Base-by-base conservation (phyloP, 805 yeast genomes). In the Monosporozyma aerobia region DNA sequence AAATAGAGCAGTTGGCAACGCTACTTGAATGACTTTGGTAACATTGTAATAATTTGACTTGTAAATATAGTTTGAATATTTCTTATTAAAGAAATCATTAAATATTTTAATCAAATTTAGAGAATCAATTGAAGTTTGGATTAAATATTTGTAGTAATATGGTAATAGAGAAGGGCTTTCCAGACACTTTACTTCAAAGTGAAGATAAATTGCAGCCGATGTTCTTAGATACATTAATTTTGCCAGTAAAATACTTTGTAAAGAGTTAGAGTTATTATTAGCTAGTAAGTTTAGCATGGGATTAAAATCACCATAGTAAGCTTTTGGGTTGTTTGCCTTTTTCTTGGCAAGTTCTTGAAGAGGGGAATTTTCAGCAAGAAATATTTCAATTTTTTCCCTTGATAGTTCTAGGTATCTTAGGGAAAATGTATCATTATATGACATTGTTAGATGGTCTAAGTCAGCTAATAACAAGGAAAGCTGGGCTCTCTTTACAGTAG, bases 1-100 rank as follows among this genome's bases (percentile, higher is more conserved):
- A 23, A 63, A 63, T 7, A 65, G 53, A 3, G 63, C 58, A 6
- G 67, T 56, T 10, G 66, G 59, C 37, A 67, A 49, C 8, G 65
- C 60, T 47, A 65, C 51, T 51, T 67, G 69, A 9, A 63, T 56
- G 7, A 59, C 54, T 41, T 64, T 65, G 1, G 64, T 59, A 10
- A 59, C 60, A 27, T 59, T 60, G 48, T 58, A 64, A 37, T 57
- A 54, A 8, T 59, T 59, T 8, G 59, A 52, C 9, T 67, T 60
- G 1, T 57, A 49, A 6, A 59, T 47, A 27, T 51, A 54, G 29
- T 55, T 51, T 13, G 56, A 54, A 37, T 60, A 59, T 8, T 56
- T 61, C 13, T 60, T 65, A 27, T 51, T 53, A 30, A 64, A 63
- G 35, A 59, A 61, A n/a, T 59, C 60, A 40, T 56, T 57, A 35